Conservation (phyloP, 2,329 filamentous ascomycete genomes). For the Cordyceps cicadae region DNA sequence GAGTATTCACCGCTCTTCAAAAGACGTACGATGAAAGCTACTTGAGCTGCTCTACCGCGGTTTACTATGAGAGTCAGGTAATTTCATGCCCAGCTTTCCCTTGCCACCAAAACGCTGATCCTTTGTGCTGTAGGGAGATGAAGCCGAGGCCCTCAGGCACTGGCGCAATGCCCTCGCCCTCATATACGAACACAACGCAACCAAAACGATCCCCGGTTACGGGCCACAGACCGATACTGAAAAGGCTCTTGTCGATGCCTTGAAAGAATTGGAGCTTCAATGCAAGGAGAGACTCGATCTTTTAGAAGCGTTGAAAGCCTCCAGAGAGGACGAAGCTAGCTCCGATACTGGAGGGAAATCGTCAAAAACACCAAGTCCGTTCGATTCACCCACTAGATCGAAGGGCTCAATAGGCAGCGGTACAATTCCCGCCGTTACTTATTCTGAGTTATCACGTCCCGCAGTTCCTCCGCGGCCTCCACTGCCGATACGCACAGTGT, state of each 20-base stretch:
- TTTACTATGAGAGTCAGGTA: slow-evolving; percentile 93
- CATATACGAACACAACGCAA: slow-evolving; percentile 79
- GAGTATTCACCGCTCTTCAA: slow-evolving; percentile 65
- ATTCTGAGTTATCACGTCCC: slow-evolving; percentile 72
- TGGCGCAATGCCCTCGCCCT: slow-evolving; percentile 85
- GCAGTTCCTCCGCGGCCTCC: slow-evolving; percentile 49
- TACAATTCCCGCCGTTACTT: slow-evolving; percentile 72
- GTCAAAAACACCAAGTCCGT: slow-evolving; percentile 18
- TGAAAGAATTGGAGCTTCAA: slow-evolving; percentile 77
- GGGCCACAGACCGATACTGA: slow-evolving; percentile 73
- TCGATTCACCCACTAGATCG: slow-evolving; percentile 17
- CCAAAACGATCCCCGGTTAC: slow-evolving; percentile 61
- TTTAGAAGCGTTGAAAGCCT: slow-evolving; percentile 68
- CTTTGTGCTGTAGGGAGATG: slow-evolving; percentile 59
- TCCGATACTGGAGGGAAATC: slow-evolving; percentile 10
- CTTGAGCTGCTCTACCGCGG: slow-evolving; percentile 85
- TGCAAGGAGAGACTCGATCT: slow-evolving; percentile 90
- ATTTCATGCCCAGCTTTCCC: slow-evolving; percentile 8
- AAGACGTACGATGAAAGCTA: slow-evolving; percentile 98
- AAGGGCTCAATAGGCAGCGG: slow-evolving; percentile 68
- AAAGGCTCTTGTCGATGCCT: slow-evolving; percentile 68
- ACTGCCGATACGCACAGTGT: slow-evolving; percentile 45
- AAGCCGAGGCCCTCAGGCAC: slow-evolving; percentile 79
- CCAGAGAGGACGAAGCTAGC: slow-evolving; percentile 35
- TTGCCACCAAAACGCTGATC: not conserved